phyloP scores from a whole-genome alignment of 208 protist genomes.

The Crithidia expoeki region DNA sequence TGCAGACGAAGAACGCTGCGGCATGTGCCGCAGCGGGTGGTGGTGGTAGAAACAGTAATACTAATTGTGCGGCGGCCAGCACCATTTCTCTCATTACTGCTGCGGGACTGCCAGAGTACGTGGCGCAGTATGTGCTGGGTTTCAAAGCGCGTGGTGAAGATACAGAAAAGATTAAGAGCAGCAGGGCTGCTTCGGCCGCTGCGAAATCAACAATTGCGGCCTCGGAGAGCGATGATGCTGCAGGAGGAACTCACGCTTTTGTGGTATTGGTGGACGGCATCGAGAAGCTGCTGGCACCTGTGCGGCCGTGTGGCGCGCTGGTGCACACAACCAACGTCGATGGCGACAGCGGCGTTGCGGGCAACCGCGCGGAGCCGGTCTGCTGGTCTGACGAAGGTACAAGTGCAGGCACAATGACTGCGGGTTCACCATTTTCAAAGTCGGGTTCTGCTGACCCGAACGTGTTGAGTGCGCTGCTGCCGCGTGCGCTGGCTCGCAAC shows the following conservation, averaged over 20 bases:
- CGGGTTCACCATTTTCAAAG: background rate
- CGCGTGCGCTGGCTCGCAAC: slow-evolving; percentile 64
- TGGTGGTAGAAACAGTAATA: background rate
- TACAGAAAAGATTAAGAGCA: no score
- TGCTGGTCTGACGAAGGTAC: slow-evolving; percentile 17
- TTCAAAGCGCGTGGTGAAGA: background rate
- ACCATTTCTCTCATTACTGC: slow-evolving; percentile 1
- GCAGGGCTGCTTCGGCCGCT: background rate
- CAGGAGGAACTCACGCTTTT: slow-evolving; percentile 27
- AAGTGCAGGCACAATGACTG: background rate
- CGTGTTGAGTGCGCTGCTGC: slow-evolving; percentile 41
- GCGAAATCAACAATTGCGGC: background rate
- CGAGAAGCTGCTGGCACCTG: slow-evolving; percentile 39
- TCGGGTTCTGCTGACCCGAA: background rate
- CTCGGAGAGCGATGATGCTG: background rate
- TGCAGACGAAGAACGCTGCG: background rate
- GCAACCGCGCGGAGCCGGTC: slow-evolving; percentile 28
- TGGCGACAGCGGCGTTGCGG: slow-evolving; percentile 21
- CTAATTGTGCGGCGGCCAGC: background rate
- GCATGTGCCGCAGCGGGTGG: background rate
- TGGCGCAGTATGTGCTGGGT: slow-evolving; percentile 19
- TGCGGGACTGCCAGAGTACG: slow-evolving; percentile 26
- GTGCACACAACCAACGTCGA: slow-evolving; percentile 37
- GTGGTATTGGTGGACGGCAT: slow-evolving; percentile 75
- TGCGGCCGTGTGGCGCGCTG: slow-evolving; percentile 62